Percentiles rank a stretch among this genome's conserved stretches.
phyloP scores from a whole-genome alignment of 441 rosid genomes.

The Eugenia klotzschiana region DNA sequence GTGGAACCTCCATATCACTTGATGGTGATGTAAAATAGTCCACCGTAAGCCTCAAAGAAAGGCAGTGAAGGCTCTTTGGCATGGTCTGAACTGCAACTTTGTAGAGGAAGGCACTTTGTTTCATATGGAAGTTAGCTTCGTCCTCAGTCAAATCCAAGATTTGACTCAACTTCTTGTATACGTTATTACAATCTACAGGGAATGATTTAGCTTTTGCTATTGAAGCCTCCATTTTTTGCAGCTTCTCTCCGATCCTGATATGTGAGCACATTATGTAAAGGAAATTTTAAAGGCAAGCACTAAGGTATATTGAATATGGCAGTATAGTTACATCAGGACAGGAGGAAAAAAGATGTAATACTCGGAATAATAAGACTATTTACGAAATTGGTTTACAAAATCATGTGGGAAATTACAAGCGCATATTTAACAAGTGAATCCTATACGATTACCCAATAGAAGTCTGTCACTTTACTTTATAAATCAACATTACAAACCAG shows the following conservation, averaged over 20 bases:
- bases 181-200: conserved; percentile 67
- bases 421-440: not conserved
- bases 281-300: not conserved
- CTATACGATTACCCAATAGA: not conserved
- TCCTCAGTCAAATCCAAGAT: conserved; percentile 76
- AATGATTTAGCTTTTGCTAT: conserved; percentile 55
- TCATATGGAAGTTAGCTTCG: conserved; percentile 89
- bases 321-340: not conserved
- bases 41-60: conserved; percentile 79
- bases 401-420: not conserved
- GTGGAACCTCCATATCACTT: conserved; percentile 23
- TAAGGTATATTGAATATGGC: not conserved
- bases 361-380: not conserved
- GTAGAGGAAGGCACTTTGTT: conserved; percentile 89
- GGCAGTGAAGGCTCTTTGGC: conserved; percentile 91
- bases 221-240: conserved; percentile 51
- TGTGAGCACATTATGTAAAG: not conserved
- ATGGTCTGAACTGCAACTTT: conserved; percentile 83
- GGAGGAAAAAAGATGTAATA: not conserved
- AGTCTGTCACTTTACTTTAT: not conserved
- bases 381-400: not conserved
- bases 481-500: not conserved
- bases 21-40: conserved; percentile 60
- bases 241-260: conserved; percentile 47
- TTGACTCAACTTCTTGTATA: conserved; percentile 88